Evolutionary conservation across 1,284 basidiomycete genomes (phyloP), one percentile per base, ranked within the genome.

Genomic region (Coniophora puteana): DNA sequence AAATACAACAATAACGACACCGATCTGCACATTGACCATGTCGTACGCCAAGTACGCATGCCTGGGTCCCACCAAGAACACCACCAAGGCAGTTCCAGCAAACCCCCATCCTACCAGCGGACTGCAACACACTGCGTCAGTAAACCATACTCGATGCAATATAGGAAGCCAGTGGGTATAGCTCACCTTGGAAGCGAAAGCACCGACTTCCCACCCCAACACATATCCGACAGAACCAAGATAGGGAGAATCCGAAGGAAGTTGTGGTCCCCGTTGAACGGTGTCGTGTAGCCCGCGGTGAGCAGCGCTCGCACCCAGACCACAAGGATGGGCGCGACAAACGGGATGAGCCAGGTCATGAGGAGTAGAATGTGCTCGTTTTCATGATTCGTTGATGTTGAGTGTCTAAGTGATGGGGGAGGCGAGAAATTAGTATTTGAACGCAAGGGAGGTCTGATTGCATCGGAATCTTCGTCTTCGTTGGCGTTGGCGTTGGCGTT

Each of bases 251-350:
- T 76, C 38, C 78, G 76, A 23, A 85, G 48, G 43, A 87, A 73
- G 55, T 82, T 80, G 55, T 91, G 87, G 55, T 93, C 89, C 0
- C 84, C 83, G 40, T 82, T 75, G 51, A 89, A 89, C 3, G 83
- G 84, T 4, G 80, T 78, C 8, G 76, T 83, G 29, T 77, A 67
- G 1, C 86, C 86, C n/a, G 84, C 83, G 2, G 82, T 85, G 14
- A 74, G 66, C 8, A 90, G 60, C 38, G 93, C 95, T 40, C 93
- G 80, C 1, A 85, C 83, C 94, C 94, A 99, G 0, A 96, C 92
- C 1, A 81, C 80, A 14, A 98, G 68, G 5, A 88, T 83, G 0
- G 92, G 85, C 0, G 81, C 85, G 6, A 78, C 77, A 37, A 93
- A 70, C 1, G 94, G 94, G 0, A 95, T 65, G 1, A 96, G 69